Evolutionary conservation across 768 basidiomycete genomes (phyloP).

Genomic region (Phallus indusiatus): DNA sequence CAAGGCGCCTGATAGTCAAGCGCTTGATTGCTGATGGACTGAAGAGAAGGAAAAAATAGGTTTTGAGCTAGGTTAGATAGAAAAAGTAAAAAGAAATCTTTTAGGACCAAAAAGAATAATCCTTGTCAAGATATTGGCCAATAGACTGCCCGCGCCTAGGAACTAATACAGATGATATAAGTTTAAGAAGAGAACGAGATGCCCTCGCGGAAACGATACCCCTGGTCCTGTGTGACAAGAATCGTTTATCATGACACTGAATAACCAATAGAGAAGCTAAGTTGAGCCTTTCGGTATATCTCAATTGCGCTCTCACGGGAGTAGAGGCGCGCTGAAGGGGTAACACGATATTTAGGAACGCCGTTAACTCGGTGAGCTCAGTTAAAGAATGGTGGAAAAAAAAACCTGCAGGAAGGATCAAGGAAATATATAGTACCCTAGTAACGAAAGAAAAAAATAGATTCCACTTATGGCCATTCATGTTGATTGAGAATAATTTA

Average conservation of each 20-base stretch:
- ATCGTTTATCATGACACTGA: not conserved
- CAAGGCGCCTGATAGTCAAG: not conserved
- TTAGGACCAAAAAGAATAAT: not conserved
- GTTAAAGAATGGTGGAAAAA: not conserved
- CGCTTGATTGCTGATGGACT: not conserved
- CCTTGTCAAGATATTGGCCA: not conserved
- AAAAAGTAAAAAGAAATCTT: not conserved
- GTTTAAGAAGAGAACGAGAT: not conserved
- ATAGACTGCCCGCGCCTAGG: not conserved
- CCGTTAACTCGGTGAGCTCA: not conserved
- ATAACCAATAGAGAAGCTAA: not conserved
- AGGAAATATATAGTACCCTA: not conserved
- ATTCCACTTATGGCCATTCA: too few relatives aligned
- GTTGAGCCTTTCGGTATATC: not conserved
- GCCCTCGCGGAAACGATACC: not conserved
- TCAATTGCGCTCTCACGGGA: not conserved
- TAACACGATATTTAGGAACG: not conserved
- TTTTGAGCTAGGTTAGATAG: not conserved
- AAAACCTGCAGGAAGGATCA: not conserved
- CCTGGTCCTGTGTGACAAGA: not conserved
- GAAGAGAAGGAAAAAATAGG: not conserved
- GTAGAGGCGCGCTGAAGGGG: not conserved
- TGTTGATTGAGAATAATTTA: too few relatives aligned
- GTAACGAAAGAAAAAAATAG: too few relatives aligned
- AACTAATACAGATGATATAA: not conserved